Evolutionary conservation across 306 rosid genomes (phyloP).

Genomic region (Spatholobus suberectus): DNA sequence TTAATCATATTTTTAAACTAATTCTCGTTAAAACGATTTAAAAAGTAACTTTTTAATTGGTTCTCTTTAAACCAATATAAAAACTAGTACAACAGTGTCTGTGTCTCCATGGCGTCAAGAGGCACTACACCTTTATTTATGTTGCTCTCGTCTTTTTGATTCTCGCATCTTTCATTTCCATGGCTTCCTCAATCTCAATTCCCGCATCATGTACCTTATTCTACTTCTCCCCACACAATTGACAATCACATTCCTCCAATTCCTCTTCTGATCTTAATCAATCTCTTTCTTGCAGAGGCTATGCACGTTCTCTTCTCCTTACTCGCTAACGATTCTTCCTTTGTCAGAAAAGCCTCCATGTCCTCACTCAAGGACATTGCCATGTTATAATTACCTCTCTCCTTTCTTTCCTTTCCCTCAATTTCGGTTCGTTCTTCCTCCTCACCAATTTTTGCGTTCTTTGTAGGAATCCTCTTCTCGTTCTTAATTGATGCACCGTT

Average conservation of each 20-base stretch:
- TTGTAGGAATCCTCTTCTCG: conserved; percentile 76
- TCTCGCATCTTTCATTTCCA: conserved; percentile 51
- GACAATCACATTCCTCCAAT: not conserved
- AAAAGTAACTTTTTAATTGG: too few relatives aligned
- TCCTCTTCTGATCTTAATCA: conserved; percentile 34
- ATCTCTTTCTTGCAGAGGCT: conserved; percentile 64
- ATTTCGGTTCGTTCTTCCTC: conserved; percentile 16
- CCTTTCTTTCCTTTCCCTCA: not conserved
- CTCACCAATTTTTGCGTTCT: not conserved
- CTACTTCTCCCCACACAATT: conserved; percentile 16
- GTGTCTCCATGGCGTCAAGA: conserved; percentile 16
- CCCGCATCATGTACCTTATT: conserved; percentile 73
- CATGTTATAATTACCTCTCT: conserved; percentile 54
- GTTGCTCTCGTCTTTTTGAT: not conserved
- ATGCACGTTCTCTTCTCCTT: conserved; percentile 82
- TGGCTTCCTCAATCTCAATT: conserved; percentile 75
- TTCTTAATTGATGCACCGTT: conserved; percentile 83
- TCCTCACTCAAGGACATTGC: conserved; percentile 84
- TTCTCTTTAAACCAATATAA: too few relatives aligned
- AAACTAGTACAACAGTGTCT: conserved; percentile 37
- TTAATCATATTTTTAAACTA: too few relatives aligned
- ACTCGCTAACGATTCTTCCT: conserved; percentile 79
- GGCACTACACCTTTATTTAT: not conserved
- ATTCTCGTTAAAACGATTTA: too few relatives aligned
- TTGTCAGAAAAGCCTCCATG: conserved; percentile 81